Percentiles rank a stretch among this genome's conserved stretches.
phyloP scores from a whole-genome alignment of 2,329 filamentous ascomycete species.

The Cladosporium sp. region DNA sequence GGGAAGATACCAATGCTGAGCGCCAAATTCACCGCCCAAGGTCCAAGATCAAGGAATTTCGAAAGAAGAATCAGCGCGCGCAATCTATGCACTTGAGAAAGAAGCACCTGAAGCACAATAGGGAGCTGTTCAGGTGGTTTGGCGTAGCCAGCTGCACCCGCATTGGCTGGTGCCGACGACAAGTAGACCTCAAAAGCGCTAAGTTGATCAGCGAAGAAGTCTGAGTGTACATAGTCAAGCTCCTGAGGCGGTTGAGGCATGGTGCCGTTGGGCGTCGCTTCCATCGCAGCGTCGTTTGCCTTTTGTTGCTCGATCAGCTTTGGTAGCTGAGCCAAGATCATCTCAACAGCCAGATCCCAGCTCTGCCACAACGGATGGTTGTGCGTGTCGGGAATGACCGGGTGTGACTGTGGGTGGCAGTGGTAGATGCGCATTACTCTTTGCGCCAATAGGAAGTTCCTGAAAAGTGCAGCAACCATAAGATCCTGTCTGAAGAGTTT shows the following conservation, averaged over 20 bases:
- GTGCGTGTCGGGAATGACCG: slow-evolving; percentile 89
- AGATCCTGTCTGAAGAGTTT: slow-evolving; percentile 96
- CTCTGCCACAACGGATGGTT: slow-evolving; percentile 95
- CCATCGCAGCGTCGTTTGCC: slow-evolving; percentile 49
- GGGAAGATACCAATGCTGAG: slow-evolving; percentile 98
- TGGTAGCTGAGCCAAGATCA: slow-evolving; percentile 86
- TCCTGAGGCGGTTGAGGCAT: slow-evolving; percentile 36
- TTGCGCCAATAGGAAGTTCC: slow-evolving; percentile 93
- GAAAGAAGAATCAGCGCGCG: slow-evolving; percentile 88
- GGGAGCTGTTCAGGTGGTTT: slow-evolving; percentile 80
- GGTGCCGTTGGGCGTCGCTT: slow-evolving; percentile 21
- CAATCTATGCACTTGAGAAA: slow-evolving; percentile 92
- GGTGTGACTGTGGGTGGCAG: slow-evolving; percentile 90
- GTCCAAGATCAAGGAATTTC: slow-evolving; percentile 90
- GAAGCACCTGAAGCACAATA: slow-evolving; percentile 89
- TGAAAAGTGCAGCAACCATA: slow-evolving; percentile 97
- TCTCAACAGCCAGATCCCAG: slow-evolving; percentile 96
- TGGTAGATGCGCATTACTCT: slow-evolving; percentile 95
- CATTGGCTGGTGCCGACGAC: slow-evolving; percentile 84
- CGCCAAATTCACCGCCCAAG: slow-evolving; percentile 97
- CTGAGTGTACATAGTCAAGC: slow-evolving; percentile 92
- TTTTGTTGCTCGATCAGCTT: slow-evolving; percentile 75
- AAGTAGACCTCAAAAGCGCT: slow-evolving; percentile 97
- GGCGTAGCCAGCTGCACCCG: slow-evolving; percentile 57
- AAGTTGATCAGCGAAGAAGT: slow-evolving; percentile 95